phyloP scores from a whole-genome alignment of 192 early-diverging fungal genomes.

The Mortierella antarctica region DNA sequence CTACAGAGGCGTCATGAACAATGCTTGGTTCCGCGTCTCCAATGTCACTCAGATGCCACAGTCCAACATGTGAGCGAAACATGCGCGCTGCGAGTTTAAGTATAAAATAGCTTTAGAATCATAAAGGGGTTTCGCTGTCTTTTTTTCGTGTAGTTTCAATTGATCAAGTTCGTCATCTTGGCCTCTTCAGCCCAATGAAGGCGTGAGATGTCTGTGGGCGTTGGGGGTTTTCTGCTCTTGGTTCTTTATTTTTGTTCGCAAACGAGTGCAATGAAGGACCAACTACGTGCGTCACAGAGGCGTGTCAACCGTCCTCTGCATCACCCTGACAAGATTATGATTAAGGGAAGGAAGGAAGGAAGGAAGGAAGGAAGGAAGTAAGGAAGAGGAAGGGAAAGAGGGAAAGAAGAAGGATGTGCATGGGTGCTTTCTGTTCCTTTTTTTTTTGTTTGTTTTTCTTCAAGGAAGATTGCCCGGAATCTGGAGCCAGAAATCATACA shows the following conservation, averaged over 20 bases:
- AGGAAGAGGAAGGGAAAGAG: background rate
- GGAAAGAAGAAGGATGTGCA: background rate
- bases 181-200: too few relatives aligned
- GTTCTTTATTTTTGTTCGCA: too few relatives aligned
- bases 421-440: background rate
- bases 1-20: slow-evolving; percentile 87
- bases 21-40: slow-evolving; percentile 59
- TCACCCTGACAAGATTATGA: background rate
- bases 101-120: too few relatives aligned
- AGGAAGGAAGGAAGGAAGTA: background rate
- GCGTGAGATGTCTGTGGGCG: too few relatives aligned
- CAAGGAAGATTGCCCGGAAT: slow-evolving; percentile 26
- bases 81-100: too few relatives aligned
- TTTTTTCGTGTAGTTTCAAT: too few relatives aligned
- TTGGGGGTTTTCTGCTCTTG: too few relatives aligned
- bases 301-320: background rate
- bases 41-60: slow-evolving; percentile 25
- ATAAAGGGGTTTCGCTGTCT: too few relatives aligned
- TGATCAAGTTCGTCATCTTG: too few relatives aligned
- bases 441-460: slow-evolving; percentile 1
- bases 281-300: too few relatives aligned
- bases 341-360: background rate
- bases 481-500: slow-evolving; percentile 28
- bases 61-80: background rate
- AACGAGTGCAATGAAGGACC: too few relatives aligned